These are phyloP conservation scores for Alternaria incomplexa DNA, from an alignment of 2,329 filamentous ascomycete species.

Conservation along the genomic window DNA sequence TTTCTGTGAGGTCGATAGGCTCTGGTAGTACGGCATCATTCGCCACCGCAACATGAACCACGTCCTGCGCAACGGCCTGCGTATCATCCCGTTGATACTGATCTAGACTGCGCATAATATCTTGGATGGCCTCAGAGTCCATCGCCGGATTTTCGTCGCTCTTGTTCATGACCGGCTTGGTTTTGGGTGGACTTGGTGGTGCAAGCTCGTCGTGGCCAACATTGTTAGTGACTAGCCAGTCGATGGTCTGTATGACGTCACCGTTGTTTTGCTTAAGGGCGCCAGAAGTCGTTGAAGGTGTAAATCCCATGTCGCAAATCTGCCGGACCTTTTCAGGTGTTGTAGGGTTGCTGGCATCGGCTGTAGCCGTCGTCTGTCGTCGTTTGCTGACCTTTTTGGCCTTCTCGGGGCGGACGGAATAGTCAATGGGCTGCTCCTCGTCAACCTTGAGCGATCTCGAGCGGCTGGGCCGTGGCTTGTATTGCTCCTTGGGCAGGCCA, in stretches of 20 bases:
- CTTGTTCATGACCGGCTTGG: slow-evolving; percentile 1
- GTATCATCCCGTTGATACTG: slow-evolving; percentile 6
- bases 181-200: slow-evolving; percentile 19
- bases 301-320: slow-evolving; percentile 47
- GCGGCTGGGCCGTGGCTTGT: slow-evolving; percentile 46
- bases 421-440: slow-evolving; percentile 32
- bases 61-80: neutral
- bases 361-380: slow-evolving; percentile 27
- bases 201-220: slow-evolving; percentile 39
- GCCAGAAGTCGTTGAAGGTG: slow-evolving; percentile 34
- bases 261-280: slow-evolving; percentile 35
- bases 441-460: slow-evolving; percentile 40
- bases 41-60: neutral
- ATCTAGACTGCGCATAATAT: slow-evolving; percentile 8
- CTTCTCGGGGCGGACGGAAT: slow-evolving; percentile 39
- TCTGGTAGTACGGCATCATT: neutral
- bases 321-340: slow-evolving; percentile 41
- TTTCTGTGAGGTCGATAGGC: neutral
- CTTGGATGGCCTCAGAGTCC: slow-evolving; percentile 4
- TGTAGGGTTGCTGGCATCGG: slow-evolving; percentile 3
- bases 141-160: neutral
- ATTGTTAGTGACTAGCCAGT: slow-evolving; percentile 40
- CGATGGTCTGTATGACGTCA: slow-evolving; percentile 37
- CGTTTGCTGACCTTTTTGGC: slow-evolving; percentile 27
- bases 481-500: slow-evolving; percentile 40